Evolutionary conservation across 2,329 filamentous ascomycete species (phyloP).

Genomic region (Stromatinia cepivora): DNA sequence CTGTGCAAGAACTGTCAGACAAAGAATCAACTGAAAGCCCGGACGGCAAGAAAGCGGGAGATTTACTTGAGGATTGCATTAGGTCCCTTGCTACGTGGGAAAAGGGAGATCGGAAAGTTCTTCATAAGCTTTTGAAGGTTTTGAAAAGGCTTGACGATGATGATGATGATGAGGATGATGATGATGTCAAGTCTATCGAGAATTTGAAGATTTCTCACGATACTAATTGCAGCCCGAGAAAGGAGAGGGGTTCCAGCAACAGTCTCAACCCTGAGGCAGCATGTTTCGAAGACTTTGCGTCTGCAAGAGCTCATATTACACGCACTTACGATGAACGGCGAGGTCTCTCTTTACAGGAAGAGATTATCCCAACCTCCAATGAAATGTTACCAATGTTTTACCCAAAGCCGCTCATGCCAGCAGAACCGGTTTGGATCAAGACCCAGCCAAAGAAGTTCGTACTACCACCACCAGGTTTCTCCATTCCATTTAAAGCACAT

Average conservation of each 20-base stretch:
- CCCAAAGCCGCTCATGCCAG: not conserved
- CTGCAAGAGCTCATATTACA: constrained; percentile 21
- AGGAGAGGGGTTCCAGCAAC: not conserved
- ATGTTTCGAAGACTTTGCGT: constrained; percentile 23
- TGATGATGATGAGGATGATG: not conserved
- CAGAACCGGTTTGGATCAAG: constrained; percentile 21
- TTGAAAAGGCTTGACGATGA: constrained; percentile 27
- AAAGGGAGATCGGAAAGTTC: constrained; percentile 27
- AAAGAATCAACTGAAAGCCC: not conserved
- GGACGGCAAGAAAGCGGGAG: constrained; percentile 1
- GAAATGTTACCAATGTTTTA: constrained; percentile 13
- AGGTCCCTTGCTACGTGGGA: constrained; percentile 29
- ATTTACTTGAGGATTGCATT: constrained; percentile 22
- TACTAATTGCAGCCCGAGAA: not conserved
- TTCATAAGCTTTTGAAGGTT: constrained; percentile 31
- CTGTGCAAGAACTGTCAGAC: not conserved
- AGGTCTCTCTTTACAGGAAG: constrained; percentile 5
- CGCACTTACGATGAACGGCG: not conserved
- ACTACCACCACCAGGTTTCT: not conserved
- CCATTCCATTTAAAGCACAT: not conserved
- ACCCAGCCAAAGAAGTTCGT: not conserved
- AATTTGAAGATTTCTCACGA: not conserved
- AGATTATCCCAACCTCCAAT: not conserved
- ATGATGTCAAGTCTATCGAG: not conserved
- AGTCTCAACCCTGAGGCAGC: constrained; percentile 32